Evolutionary conservation across 345 rosid genomes (phyloP), one percentile per base, ranked within the genome.

Genomic region (Linum usitatissimum): DNA sequence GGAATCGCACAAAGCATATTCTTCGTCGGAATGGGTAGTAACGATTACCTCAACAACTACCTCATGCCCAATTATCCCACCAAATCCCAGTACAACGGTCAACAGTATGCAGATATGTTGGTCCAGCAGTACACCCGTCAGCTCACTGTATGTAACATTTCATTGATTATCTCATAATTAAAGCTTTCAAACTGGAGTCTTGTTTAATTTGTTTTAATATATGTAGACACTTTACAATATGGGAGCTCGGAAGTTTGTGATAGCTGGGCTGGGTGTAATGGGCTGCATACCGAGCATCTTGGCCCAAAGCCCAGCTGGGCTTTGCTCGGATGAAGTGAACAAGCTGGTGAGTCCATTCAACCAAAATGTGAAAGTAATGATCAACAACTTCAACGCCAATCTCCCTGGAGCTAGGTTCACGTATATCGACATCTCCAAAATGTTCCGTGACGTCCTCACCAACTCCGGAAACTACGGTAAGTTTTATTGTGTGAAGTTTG

Each of bases 251-350:
- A 93, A 87, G 72, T 87, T 90, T 68, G 81, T 90, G 6, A 38
- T 93, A 20, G 83, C 90, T 2, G 99, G 97, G 36, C 62, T 93
- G 20, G 96, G 97, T 61, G 65, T 79, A 60, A 90, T 93, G 99
- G 99, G 99, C 19, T 93, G 99, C 60, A 93, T 93, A 31, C 99
- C 97, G 0, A 93, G 99, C 77, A 87, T 90, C 62, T n/a, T 90
- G 62, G 90, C 99, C 1, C 97, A 86, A 65, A 86, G 72, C 75
- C 66, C 81, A 10, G 65, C 61, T 0, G 95, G 94, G 53, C 54
- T 61, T 19, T 93, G 99, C 75, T 93, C 97, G 0, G 89, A 84
- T 1, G 91, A 79, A 66, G 97, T 90, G 23, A 90, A 93, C 78
- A 80, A 73, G 57, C 88, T 86, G 5, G 78, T 86, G 40, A 62